Evolutionary conservation across 2,329 filamentous ascomycete species (phyloP).

Genomic region (Clonostachys rhizophaga): DNA sequence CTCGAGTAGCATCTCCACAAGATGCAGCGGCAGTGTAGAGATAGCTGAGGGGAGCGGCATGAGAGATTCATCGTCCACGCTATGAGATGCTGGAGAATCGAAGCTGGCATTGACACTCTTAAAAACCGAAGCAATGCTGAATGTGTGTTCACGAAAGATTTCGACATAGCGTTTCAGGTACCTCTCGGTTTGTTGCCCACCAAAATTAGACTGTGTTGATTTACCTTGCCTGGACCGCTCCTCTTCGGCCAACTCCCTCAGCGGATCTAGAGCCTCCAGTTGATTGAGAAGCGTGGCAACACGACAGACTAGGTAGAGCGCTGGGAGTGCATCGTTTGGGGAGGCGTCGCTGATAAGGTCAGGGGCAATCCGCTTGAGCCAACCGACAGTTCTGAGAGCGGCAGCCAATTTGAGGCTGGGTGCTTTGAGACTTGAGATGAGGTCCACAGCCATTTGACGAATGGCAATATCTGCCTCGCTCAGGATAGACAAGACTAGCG

Average conservation of each 20-base stretch:
- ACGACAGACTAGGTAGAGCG: slow-evolving; percentile 83
- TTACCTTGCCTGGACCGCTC: slow-evolving; percentile 50
- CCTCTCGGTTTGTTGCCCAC: slow-evolving; percentile 87
- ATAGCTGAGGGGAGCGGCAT: slow-evolving; percentile 68
- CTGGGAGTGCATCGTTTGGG: slow-evolving; percentile 67
- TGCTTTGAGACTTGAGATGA: slow-evolving; percentile 72
- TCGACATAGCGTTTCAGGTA: slow-evolving; percentile 96
- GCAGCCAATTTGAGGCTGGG: slow-evolving; percentile 83
- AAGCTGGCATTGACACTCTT: slow-evolving; percentile 64
- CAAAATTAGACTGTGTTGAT: slow-evolving; percentile 45
- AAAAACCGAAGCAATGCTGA: slow-evolving; percentile 92
- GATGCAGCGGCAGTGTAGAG: slow-evolving; percentile 77
- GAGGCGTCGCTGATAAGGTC: slow-evolving; percentile 48
- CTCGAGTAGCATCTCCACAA: slow-evolving; percentile 75
- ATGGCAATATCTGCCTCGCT: slow-evolving; percentile 81
- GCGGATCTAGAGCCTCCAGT: slow-evolving; percentile 76
- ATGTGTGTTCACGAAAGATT: slow-evolving; percentile 96
- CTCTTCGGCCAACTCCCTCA: slow-evolving; percentile 86
- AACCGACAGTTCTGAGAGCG: slow-evolving; percentile 86
- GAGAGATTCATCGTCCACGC: slow-evolving; percentile 26
- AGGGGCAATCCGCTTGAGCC: slow-evolving; percentile 81
- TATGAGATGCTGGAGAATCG: slow-evolving; percentile 5
- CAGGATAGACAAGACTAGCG: slow-evolving; percentile 68
- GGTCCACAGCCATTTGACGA: slow-evolving; percentile 79
- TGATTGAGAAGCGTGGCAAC: slow-evolving; percentile 75